A percentile compares a stretch with the other conserved stretches of the same genome.
phyloP scores from a whole-genome alignment of 2,329 filamentous ascomycete genomes.

The Grosmannia serpens region DNA sequence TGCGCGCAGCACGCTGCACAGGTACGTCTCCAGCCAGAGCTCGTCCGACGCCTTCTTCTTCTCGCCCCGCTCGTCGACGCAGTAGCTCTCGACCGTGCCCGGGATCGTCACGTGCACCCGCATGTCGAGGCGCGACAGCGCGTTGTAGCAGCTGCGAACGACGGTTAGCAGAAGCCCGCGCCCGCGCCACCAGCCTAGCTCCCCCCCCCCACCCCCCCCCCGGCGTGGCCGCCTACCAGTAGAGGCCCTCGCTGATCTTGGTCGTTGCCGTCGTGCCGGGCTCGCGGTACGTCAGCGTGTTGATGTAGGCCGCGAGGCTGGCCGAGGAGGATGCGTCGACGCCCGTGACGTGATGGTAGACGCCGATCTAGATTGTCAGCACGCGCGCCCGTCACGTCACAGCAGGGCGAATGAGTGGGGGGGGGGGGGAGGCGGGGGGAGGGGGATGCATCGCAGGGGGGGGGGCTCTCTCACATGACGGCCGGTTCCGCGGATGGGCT shows the following conservation, averaged over 20 bases:
- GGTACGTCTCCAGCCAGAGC: slow-evolving; percentile 93
- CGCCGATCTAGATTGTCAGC: slow-evolving; percentile 54
- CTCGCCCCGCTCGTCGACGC: slow-evolving; percentile 91
- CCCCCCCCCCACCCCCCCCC: too few species aligned
- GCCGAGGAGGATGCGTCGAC: slow-evolving; percentile 96
- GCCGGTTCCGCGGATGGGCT: slow-evolving; percentile 42
- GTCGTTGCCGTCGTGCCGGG: slow-evolving; percentile 61
- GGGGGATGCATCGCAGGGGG: not conserved
- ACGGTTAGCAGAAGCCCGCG: not conserved
- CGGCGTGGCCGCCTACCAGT: slow-evolving; percentile 53
- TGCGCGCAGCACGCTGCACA: slow-evolving; percentile 86
- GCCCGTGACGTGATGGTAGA: slow-evolving; percentile 96
- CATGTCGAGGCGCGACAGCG: slow-evolving; percentile 96
- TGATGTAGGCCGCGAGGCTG: slow-evolving; percentile 94
- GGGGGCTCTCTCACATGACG: slow-evolving; percentile 39
- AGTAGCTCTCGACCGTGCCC: slow-evolving; percentile 92
- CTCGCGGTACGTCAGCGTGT: slow-evolving; percentile 86
- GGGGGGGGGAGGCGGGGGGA: not conserved
- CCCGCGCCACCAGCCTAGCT: not conserved
- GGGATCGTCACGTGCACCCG: slow-evolving; percentile 96
- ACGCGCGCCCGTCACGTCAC: not conserved
- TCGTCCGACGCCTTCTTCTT: slow-evolving; percentile 88
- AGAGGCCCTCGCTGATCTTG: slow-evolving; percentile 88
- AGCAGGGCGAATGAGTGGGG: not conserved
- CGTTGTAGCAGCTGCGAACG: slow-evolving; percentile 93